Percentiles rank a stretch among this genome's conserved stretches.
These are phyloP conservation scores for Pseudodiploospora longispora DNA, from an alignment of 2,329 filamentous ascomycete genomes.

Conservation along the genomic window DNA sequence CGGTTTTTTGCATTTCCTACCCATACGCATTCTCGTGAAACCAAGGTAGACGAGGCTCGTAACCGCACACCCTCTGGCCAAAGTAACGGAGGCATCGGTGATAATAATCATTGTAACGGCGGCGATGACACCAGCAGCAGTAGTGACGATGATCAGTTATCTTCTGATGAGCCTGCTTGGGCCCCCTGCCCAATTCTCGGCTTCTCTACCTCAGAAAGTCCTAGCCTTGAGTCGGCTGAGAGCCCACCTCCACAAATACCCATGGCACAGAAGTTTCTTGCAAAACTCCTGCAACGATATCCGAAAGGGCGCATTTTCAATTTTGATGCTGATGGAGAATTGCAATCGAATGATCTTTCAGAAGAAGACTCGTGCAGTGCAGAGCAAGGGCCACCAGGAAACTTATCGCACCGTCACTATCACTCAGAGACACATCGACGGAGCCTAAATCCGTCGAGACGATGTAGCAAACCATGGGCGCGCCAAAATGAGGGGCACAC, in stretches of 20 bases:
- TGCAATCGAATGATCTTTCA: conserved; percentile 23
- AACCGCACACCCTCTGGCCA: conserved; percentile 1
- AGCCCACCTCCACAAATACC: conserved; percentile 10
- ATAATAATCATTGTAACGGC: conserved; percentile 5
- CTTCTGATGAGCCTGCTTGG: conserved; percentile 3
- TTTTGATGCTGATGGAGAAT: conserved; percentile 30
- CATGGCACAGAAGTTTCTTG: conserved; percentile 32
- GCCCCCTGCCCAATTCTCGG: conserved; percentile 27
- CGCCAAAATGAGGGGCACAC: conserved; percentile 15
- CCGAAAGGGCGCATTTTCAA: conserved; percentile 39
- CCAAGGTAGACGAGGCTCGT: conserved; percentile 8
- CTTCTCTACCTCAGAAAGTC: conserved; percentile 25
- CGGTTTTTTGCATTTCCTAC: conserved; percentile 8
- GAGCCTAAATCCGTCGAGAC: neutral
- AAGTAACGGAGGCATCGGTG: neutral
- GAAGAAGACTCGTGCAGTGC: conserved; percentile 13
- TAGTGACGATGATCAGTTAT: neutral
- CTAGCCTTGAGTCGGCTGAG: conserved; percentile 23
- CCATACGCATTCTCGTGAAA: neutral
- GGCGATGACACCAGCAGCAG: conserved; percentile 13
- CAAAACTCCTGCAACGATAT: conserved; percentile 34
- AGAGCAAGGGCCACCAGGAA: neutral
- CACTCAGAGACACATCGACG: neutral
- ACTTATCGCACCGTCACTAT: neutral
- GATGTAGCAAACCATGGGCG: conserved; percentile 4